Conservation (phyloP, 2,329 filamentous ascomycete species). For the Claviceps lovelessii region DNA sequence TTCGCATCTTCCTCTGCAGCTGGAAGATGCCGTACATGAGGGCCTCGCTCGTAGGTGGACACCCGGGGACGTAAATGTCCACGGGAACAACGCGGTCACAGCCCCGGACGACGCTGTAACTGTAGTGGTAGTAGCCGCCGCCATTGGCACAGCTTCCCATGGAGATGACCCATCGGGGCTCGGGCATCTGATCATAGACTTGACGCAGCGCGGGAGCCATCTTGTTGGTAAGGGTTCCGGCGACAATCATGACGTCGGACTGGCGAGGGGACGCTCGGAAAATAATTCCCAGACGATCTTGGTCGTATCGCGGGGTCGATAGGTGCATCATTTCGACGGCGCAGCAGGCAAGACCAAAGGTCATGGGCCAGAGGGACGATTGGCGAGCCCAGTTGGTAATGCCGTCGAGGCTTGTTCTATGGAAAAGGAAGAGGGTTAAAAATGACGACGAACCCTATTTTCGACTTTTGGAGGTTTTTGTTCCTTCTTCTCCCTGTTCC, state of each 20-base stretch:
- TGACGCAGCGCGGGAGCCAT: conserved; percentile 85
- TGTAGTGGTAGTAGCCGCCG: conserved; percentile 78
- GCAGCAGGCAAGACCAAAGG: conserved; percentile 78
- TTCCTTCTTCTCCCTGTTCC: no score
- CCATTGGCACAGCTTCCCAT: conserved; percentile 81
- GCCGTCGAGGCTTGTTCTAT: conserved; percentile 61
- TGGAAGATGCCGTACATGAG: conserved; percentile 59
- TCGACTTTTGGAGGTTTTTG: no score
- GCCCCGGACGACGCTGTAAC: conserved; percentile 61
- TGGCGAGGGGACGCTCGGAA: conserved; percentile 80
- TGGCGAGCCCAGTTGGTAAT: conserved; percentile 76
- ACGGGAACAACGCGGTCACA: conserved; percentile 67
- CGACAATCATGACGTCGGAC: conserved; percentile 87
- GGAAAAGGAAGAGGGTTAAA: neutral
- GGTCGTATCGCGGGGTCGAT: conserved; percentile 76
- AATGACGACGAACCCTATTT: neutral
- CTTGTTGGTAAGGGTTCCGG: conserved; percentile 87
- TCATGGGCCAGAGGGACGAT: conserved; percentile 77
- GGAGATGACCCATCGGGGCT: conserved; percentile 70
- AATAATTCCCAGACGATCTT: conserved; percentile 78
- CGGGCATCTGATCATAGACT: conserved; percentile 92
- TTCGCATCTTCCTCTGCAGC: conserved; percentile 61
- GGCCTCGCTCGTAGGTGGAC: conserved; percentile 48
- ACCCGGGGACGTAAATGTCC: conserved; percentile 68
- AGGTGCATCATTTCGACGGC: conserved; percentile 89